These are phyloP conservation scores for Lindgomyces ingoldianus DNA, from an alignment of 495 filamentous ascomycete genomes.

Conservation along the genomic window DNA sequence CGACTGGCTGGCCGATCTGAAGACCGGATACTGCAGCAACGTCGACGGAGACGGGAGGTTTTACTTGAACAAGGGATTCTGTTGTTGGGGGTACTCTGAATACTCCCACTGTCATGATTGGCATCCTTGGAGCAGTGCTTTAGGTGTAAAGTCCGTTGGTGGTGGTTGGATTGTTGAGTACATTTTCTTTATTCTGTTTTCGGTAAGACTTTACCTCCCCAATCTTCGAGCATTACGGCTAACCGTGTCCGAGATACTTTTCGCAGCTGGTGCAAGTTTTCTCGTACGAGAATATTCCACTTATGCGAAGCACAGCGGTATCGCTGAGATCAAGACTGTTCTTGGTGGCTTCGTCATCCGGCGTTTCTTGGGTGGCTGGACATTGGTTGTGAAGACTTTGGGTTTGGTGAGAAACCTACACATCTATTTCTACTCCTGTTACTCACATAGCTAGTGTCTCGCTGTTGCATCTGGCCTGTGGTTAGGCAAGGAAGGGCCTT, in stretches of 20 bases:
- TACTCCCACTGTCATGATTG: conserved; percentile 77
- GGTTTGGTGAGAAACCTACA: conserved; percentile 66
- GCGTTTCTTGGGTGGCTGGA: conserved; percentile 91
- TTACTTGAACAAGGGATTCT: conserved; percentile 87
- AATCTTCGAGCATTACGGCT: conserved; percentile 12
- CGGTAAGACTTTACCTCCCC: conserved; percentile 53
- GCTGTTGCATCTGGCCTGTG: conserved; percentile 94
- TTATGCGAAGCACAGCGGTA: conserved; percentile 93
- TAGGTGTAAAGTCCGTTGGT: conserved; percentile 63
- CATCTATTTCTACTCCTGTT: conserved; percentile 40
- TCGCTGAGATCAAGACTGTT: conserved; percentile 97
- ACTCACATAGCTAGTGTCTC: conserved; percentile 63
- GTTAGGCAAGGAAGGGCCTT: conserved; percentile 96
- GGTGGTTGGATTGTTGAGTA: conserved; percentile 83
- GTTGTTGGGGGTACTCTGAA: conserved; percentile 87
- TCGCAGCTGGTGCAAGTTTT: conserved; percentile 75
- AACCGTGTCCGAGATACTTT: conserved; percentile 63
- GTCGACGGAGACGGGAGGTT: conserved; percentile 77
- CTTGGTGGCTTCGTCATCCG: conserved; percentile 93
- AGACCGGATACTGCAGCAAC: conserved; percentile 82
- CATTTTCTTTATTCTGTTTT: conserved; percentile 78
- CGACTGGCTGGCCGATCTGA: conserved; percentile 91
- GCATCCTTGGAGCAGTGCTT: conserved; percentile 77
- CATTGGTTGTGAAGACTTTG: conserved; percentile 84
- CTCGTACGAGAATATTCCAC: conserved; percentile 81